Evolutionary conservation across 179 eudicot genomes (phyloP).

Genomic region (Heliamphora pulchella): DNA sequence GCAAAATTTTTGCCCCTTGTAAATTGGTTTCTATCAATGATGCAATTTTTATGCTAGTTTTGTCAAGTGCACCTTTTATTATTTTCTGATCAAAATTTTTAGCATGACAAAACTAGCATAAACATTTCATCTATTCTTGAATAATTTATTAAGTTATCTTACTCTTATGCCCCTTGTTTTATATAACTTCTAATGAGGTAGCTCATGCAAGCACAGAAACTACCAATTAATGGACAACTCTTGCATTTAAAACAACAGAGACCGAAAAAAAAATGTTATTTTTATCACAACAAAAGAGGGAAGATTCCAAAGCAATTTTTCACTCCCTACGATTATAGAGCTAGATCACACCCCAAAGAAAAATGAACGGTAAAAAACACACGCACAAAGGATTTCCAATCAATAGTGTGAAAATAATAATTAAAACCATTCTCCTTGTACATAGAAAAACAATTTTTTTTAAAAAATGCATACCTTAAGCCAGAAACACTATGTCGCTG

Average conservation of each 20-base stretch:
- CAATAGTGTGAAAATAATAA: background rate
- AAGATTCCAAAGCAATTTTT: background rate
- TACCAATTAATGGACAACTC: background rate
- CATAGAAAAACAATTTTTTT: background rate
- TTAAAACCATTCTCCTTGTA: background rate
- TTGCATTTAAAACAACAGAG: background rate
- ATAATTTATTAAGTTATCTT: background rate
- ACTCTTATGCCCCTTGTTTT: background rate
- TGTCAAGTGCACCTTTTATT: background rate
- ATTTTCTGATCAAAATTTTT: background rate
- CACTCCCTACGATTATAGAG: background rate
- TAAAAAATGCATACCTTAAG: constrained; percentile 47
- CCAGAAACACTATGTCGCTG: constrained; percentile 93
- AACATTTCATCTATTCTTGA: background rate
- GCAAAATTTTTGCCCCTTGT: too few species aligned
- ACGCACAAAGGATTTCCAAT: constrained; percentile 9
- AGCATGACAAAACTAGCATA: background rate
- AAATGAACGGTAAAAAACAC: background rate
- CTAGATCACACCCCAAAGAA: background rate
- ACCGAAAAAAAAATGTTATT: background rate
- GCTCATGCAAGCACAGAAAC: background rate
- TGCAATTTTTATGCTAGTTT: too few species aligned
- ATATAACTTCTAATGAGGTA: background rate
- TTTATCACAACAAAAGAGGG: background rate
- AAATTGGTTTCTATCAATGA: too few species aligned